Conservation (phyloP, 495 filamentous ascomycete genomes). For the Entonaema liquescens region DNA sequence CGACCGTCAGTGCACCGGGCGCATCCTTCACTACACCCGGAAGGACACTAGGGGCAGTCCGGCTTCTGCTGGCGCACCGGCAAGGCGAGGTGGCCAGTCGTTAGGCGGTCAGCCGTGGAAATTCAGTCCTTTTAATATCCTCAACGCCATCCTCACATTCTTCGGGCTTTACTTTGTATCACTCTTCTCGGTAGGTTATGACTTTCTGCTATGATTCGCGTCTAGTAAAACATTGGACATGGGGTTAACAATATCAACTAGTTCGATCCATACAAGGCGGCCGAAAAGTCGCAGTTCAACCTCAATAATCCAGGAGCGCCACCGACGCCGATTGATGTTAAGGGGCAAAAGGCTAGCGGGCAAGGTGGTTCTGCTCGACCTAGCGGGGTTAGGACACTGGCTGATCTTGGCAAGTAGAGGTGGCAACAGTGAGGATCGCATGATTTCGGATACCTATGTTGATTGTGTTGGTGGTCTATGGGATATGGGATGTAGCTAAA, state of each 20-base stretch:
- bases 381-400: constrained; percentile 54
- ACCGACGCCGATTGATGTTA: constrained; percentile 22
- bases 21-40: constrained; percentile 53
- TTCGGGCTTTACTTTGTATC: constrained; percentile 68
- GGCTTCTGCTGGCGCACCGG: constrained; percentile 14
- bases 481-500: not conserved
- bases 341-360: constrained; percentile 33
- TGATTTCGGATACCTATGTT: not conserved
- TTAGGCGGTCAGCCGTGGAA: constrained; percentile 50
- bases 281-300: constrained; percentile 71
- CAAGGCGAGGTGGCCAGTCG: constrained; percentile 39
- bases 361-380: constrained; percentile 41
- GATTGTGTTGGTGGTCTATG: not conserved
- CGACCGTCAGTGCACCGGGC: constrained; percentile 56
- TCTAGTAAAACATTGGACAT: not conserved
- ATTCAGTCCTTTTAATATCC: constrained; percentile 50
- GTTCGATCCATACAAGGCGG: constrained; percentile 73
- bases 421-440: not conserved
- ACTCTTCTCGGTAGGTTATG: constrained; percentile 60
- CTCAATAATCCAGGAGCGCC: constrained; percentile 50
- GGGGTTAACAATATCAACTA: constrained; percentile 51
- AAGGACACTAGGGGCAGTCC: constrained; percentile 47
- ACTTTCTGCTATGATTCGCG: not conserved
- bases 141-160: constrained; percentile 62
- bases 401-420: constrained; percentile 43